These are phyloP conservation scores for Neopestalotiopsis clavispora DNA, from an alignment of 2,329 filamentous ascomycete genomes.

Conservation along the genomic window DNA sequence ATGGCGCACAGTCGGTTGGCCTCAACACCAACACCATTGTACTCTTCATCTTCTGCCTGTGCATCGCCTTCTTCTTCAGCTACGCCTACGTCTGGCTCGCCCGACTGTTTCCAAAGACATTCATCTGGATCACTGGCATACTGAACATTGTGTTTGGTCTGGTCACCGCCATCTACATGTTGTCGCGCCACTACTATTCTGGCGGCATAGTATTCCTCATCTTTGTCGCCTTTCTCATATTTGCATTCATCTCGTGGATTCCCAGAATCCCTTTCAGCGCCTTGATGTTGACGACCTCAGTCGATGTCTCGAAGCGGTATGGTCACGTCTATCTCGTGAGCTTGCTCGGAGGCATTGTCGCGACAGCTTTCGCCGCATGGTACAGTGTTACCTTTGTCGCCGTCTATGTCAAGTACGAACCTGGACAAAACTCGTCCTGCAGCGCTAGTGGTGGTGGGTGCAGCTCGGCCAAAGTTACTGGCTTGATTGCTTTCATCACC, in stretches of 20 bases:
- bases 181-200: slow-evolving; percentile 76
- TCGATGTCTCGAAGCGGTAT: slow-evolving; percentile 82
- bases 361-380: slow-evolving; percentile 80
- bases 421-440: slow-evolving; percentile 60
- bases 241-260: slow-evolving; percentile 90
- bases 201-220: slow-evolving; percentile 87
- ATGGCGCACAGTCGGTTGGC: slow-evolving; percentile 64
- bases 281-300: slow-evolving; percentile 84
- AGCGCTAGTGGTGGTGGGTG: slow-evolving; percentile 64
- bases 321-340: slow-evolving; percentile 89
- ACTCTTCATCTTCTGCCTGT: slow-evolving; percentile 80
- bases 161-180: slow-evolving; percentile 87
- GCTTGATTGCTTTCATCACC: slow-evolving; percentile 83
- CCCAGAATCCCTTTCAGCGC: slow-evolving; percentile 89
- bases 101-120: slow-evolving; percentile 81
- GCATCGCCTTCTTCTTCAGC: slow-evolving; percentile 75
- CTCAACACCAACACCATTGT: slow-evolving; percentile 86
- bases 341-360: slow-evolving; percentile 78
- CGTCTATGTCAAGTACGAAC: slow-evolving; percentile 84
- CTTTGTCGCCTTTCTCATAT: slow-evolving; percentile 78
- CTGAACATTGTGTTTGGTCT: slow-evolving; percentile 84
- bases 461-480: slow-evolving; percentile 78
- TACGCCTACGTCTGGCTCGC: slow-evolving; percentile 78
- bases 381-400: slow-evolving; percentile 85
- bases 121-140: slow-evolving; percentile 92